Evolutionary conservation across 2,329 filamentous ascomycete species (phyloP).

Genomic region (Diaporthe nobilis): DNA sequence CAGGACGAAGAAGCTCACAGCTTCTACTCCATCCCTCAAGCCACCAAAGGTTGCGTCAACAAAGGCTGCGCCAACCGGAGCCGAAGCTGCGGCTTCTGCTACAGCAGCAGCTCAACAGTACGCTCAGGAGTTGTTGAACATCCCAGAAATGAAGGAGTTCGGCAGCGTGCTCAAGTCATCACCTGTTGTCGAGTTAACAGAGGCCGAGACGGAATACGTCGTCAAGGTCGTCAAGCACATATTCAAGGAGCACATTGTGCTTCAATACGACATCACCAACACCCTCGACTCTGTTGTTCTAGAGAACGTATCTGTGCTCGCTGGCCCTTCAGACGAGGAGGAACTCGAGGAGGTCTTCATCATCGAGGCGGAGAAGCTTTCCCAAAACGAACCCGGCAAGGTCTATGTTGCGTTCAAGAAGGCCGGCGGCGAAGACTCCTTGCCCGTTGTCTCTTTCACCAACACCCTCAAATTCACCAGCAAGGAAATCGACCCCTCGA

Average conservation of each 20-base stretch:
- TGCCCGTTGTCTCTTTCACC: slow-evolving; percentile 86
- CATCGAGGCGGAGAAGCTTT: slow-evolving; percentile 86
- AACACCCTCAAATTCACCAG: slow-evolving; percentile 97
- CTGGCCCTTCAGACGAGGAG: slow-evolving; percentile 85
- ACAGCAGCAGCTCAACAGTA: slow-evolving; percentile 90
- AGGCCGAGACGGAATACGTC: slow-evolving; percentile 97
- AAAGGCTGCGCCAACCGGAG: slow-evolving; percentile 78
- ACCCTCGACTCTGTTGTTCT: slow-evolving; percentile 92
- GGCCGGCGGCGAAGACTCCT: slow-evolving; percentile 79
- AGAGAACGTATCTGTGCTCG: slow-evolving; percentile 88
- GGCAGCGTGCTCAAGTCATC: slow-evolving; percentile 95
- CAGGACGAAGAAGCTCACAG: slow-evolving; percentile 96
- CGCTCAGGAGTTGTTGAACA: slow-evolving; percentile 85
- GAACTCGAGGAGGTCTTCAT: slow-evolving; percentile 93
- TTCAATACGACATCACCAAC: slow-evolving; percentile 99
- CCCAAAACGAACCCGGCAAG: slow-evolving; percentile 88
- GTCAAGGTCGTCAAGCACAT: slow-evolving; percentile 95
- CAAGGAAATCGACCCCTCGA: slow-evolving; percentile 97
- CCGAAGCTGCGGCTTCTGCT: slow-evolving; percentile 82
- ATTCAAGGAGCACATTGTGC: slow-evolving; percentile 95
- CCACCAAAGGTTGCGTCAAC: slow-evolving; percentile 85
- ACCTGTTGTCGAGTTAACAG: slow-evolving; percentile 87
- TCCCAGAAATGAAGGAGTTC: slow-evolving; percentile 92
- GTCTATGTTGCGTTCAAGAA: slow-evolving; percentile 97
- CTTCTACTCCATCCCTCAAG: slow-evolving; percentile 92